Evolutionary conservation across 1,284 basidiomycete species (phyloP), one percentile per base, ranked within the genome.

Genomic region (Psilocybe mexicana): DNA sequence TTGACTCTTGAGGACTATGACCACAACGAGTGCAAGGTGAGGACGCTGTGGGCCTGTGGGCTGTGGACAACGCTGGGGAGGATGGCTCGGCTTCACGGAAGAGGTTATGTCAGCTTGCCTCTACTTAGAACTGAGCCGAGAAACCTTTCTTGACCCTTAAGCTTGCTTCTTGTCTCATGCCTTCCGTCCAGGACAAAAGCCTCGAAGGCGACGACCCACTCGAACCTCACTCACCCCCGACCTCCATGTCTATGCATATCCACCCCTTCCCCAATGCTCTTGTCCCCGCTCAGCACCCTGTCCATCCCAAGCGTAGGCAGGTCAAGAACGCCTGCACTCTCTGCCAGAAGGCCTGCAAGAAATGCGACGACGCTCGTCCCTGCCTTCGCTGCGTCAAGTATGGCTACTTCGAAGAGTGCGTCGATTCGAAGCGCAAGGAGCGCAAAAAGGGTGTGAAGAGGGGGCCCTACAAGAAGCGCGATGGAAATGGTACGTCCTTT

Each of bases 401-500:
- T 67, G 90, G 90, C 68, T 81, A 90, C 62, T 79, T 83, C 47
- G 90, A 92, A 70, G 87, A 88, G 65, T 94, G 92, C 70, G 76
- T 90, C 66, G 88, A 93, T 76, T 90, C 88, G 48, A 83, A 88
- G 74, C 82, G 92, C 66, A 94, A 93, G 77, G 90, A 93, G 73
- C 79, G 92, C 67, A 88, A 88, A 74, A 92, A 91, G 70, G 92
- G 92, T 63, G 82, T 92, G 68, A 94, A 93, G 79, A 78, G 92
- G 66, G 92, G 92, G 48, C 92, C 92, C 72, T 94, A 94, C 87
- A 94, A 92, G 88, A 92, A 93, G 84, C 88, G 89, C 82, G 88
- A 91, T 86, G 85, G 82, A 81, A 90, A 86, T 82, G 82, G 89
- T 90, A 68, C 73, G 85, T 72, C 55, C 67, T 57, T 12, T 14